A percentile compares a stretch with the other conserved stretches of the same genome.
phyloP scores from a whole-genome alignment of 768 basidiomycete species.

The Podaxis rugospora region DNA sequence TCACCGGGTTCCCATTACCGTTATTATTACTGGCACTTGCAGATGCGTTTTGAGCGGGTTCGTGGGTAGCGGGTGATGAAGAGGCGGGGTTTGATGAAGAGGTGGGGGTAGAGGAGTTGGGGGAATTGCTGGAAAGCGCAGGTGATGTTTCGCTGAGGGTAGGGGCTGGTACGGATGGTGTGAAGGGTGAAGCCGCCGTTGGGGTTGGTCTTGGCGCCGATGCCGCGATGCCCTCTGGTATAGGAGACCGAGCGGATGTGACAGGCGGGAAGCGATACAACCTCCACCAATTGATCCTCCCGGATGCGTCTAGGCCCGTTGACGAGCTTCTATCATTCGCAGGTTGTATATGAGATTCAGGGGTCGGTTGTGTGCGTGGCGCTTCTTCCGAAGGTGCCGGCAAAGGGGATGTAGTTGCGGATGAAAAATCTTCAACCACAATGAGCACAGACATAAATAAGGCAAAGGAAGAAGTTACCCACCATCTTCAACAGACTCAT shows the following conservation, averaged over 20 bases:
- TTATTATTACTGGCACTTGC: background rate
- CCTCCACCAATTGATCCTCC: slow-evolving; percentile 76
- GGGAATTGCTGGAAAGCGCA: background rate
- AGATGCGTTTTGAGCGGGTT: slow-evolving; percentile 2
- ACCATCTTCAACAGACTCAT: slow-evolving; percentile 10
- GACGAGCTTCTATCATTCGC: background rate
- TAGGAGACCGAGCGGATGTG: slow-evolving; percentile 22
- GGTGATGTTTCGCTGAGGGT: background rate
- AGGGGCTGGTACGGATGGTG: slow-evolving; percentile 6
- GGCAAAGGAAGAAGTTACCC: background rate
- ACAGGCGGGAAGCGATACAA: slow-evolving; percentile 80
- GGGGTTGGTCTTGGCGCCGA: background rate
- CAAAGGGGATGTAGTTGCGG: background rate
- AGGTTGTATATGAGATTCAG: background rate
- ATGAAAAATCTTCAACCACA: background rate
- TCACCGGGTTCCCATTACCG: slow-evolving; percentile 40
- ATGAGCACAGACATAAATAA: background rate
- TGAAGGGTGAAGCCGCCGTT: background rate
- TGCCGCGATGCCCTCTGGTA: slow-evolving; percentile 2
- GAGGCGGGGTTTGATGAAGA: slow-evolving; percentile 11
- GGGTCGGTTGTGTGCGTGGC: background rate
- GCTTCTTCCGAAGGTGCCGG: background rate
- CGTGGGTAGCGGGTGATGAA: slow-evolving; percentile 10
- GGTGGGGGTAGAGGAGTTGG: background rate
- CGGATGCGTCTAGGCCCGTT: slow-evolving; percentile 26